Percentiles rank a stretch among this genome's conserved stretches.
These are phyloP conservation scores for Suillus americanus DNA, from an alignment of 768 basidiomycete genomes.

Conservation along the genomic window DNA sequence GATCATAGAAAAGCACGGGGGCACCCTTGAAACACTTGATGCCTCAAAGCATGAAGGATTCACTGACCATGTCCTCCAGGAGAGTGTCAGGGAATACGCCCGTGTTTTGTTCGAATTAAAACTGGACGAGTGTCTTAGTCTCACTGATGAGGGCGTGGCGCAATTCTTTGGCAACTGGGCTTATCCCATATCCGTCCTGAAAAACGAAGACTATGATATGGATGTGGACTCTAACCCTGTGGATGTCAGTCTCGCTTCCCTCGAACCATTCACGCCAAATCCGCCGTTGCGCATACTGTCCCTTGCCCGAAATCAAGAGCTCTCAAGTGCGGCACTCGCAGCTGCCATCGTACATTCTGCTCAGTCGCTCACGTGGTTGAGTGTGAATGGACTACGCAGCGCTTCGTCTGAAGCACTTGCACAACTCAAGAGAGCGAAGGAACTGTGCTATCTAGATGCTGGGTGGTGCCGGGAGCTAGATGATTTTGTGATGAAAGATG, in stretches of 20 bases:
- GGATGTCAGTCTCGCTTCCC: neutral
- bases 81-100: conserved; percentile 56
- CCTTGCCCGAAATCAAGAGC: conserved; percentile 59
- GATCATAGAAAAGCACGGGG: conserved; percentile 56
- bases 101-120: conserved; percentile 49
- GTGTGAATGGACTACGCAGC: conserved; percentile 78
- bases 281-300: conserved; percentile 53
- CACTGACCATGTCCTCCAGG: conserved; percentile 55
- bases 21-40: conserved; percentile 57
- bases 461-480: conserved; percentile 85
- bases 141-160: conserved; percentile 72
- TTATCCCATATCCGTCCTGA: conserved; percentile 8
- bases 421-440: conserved; percentile 33
- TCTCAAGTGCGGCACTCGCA: conserved; percentile 53
- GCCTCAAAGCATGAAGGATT: conserved; percentile 70
- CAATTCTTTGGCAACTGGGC: conserved; percentile 64
- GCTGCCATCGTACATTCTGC: conserved; percentile 74
- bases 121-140: conserved; percentile 53
- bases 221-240: conserved; percentile 15
- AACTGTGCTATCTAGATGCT: conserved; percentile 65
- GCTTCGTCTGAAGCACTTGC: conserved; percentile 49
- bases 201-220: conserved; percentile 20
- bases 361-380: conserved; percentile 51
- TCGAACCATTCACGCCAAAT: conserved; percentile 29
- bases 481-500: conserved; percentile 75